Conservation (phyloP, 441 rosid species). For the Populus hybrid region DNA sequence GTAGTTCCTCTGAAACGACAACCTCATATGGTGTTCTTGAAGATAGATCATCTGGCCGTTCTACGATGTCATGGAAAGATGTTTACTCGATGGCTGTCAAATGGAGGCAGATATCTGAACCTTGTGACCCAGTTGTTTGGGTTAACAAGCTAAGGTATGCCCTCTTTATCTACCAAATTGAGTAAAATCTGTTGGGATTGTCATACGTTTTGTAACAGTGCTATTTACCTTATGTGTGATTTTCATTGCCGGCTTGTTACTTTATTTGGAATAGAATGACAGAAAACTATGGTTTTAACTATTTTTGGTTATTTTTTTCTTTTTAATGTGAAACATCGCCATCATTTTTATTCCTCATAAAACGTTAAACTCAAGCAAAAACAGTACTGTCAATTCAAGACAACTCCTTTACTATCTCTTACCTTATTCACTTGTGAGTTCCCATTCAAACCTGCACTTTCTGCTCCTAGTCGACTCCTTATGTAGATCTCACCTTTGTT, state of each 20-base stretch:
- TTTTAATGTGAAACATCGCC: neutral
- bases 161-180: conserved; percentile 9
- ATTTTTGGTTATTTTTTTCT: neutral
- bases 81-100: conserved; percentile 80
- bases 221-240: neutral
- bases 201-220: neutral
- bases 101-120: conserved; percentile 99
- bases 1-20: conserved; percentile 68
- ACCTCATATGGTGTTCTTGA: conserved; percentile 59
- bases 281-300: neutral
- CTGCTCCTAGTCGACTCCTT: neutral
- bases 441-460: neutral
- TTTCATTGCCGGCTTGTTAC: neutral
- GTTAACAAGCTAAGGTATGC: conserved; percentile 81
- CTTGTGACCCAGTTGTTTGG: conserved; percentile 99
- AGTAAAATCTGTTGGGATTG: neutral
- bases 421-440: neutral
- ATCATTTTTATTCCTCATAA: neutral
- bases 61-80: conserved; percentile 79
- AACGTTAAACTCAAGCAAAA: neutral
- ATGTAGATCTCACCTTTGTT: neutral
- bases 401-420: too few species aligned
- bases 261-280: neutral
- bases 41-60: conserved; percentile 64
- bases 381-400: too few species aligned